phyloP scores from a whole-genome alignment of 2,329 filamentous ascomycete species.

The Dactylellina cionopaga region DNA sequence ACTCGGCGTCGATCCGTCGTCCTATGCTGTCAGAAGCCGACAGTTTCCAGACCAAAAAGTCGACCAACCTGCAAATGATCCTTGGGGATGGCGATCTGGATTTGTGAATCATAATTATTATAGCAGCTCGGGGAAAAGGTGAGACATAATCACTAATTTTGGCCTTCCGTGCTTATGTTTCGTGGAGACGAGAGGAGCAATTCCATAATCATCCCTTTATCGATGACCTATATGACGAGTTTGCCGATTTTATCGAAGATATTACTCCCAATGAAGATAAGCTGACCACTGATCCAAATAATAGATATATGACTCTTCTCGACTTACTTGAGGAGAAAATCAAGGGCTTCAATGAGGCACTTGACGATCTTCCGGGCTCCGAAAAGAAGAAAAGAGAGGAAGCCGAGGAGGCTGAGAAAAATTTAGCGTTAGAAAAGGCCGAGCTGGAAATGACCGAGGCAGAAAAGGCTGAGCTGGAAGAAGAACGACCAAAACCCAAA shows the following conservation, averaged over 20 bases:
- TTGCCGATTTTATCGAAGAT: constrained; percentile 1
- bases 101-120: too few relatives aligned
- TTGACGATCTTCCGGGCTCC: too few relatives aligned
- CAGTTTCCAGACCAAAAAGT: constrained; percentile 11
- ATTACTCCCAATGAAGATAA: too few relatives aligned
- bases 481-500: constrained; percentile 4
- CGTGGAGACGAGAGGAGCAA: constrained; percentile 56
- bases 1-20: constrained; percentile 73
- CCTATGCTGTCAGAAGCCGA: constrained; percentile 61
- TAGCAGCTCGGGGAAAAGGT: too few relatives aligned
- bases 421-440: not conserved
- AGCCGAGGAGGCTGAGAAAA: not conserved
- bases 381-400: not conserved
- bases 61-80: constrained; percentile 58
- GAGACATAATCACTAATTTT: too few relatives aligned
- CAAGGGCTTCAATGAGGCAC: constrained; percentile 56
- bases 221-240: not conserved
- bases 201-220: too few relatives aligned
- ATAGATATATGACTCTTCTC: constrained; percentile 54
- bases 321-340: constrained; percentile 59
- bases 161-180: too few relatives aligned
- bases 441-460: not conserved
- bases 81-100: too few relatives aligned
- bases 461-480: not conserved
- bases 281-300: too few relatives aligned